Evolutionary conservation across 495 filamentous ascomycete species (phyloP).

Genomic region (Usnea hakonensis): DNA sequence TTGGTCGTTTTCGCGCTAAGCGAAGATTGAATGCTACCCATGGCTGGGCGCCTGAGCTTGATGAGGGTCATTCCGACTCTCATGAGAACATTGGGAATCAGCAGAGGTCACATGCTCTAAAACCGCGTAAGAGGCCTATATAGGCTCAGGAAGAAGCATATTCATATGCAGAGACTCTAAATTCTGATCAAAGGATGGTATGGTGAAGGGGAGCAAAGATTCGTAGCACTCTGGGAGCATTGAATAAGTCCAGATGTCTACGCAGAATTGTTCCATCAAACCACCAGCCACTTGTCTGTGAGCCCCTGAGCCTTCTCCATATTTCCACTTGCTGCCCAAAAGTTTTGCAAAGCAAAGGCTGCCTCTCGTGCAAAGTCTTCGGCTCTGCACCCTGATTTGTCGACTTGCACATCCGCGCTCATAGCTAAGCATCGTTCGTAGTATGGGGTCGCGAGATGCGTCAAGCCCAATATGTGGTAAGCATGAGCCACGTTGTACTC

Average conservation of each 20-base stretch:
- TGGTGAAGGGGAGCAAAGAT: too few species aligned
- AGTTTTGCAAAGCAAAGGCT: constrained; percentile 64
- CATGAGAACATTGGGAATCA: constrained; percentile 68
- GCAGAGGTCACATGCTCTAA: constrained; percentile 58
- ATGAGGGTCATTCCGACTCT: constrained; percentile 56
- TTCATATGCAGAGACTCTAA: too few species aligned
- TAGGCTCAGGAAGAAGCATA: not conserved
- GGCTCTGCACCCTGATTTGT: constrained; percentile 24
- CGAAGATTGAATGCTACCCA: constrained; percentile 57
- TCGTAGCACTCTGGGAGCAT: not conserved
- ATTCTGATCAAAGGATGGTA: too few species aligned
- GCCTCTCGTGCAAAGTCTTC: constrained; percentile 68
- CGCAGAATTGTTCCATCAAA: constrained; percentile 3
- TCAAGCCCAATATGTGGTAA: constrained; percentile 73
- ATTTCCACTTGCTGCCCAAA: constrained; percentile 59
- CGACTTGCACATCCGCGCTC: constrained; percentile 27
- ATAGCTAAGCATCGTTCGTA: constrained; percentile 55
- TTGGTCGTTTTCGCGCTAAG: constrained; percentile 63
- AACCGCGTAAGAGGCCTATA: not conserved
- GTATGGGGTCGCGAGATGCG: constrained; percentile 66
- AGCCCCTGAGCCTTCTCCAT: constrained; percentile 45
- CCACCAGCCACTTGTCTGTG: constrained; percentile 52
- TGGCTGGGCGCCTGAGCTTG: constrained; percentile 74
- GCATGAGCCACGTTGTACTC: constrained; percentile 81
- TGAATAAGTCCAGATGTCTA: not conserved